Conservation (phyloP, 1,139 yeast species). For the Blastobotrys capitulatus region DNA sequence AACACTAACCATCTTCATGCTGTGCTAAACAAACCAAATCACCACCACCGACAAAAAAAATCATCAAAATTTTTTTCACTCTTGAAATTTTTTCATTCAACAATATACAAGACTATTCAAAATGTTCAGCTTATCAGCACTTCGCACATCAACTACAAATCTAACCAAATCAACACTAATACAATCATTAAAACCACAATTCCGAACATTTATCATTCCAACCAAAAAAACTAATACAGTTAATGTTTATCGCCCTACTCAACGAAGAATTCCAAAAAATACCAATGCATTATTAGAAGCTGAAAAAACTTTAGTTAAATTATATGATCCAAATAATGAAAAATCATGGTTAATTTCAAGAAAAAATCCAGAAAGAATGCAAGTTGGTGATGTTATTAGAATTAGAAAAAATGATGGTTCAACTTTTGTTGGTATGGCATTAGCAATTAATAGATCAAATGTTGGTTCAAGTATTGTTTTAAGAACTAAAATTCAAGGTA, state of each 20-base stretch:
- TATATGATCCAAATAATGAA: slow-evolving; percentile 68
- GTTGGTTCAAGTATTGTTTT: slow-evolving; percentile 67
- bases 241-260: slow-evolving; percentile 31
- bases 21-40: too few species aligned
- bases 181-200: background rate
- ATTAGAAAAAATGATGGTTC: slow-evolving; percentile 67
- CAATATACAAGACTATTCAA: background rate
- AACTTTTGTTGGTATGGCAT: slow-evolving; percentile 67
- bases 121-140: background rate
- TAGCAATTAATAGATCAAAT: slow-evolving; percentile 67
- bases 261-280: slow-evolving; percentile 39
- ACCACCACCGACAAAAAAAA: too few species aligned
- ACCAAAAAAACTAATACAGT: slow-evolving; percentile 25
- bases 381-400: slow-evolving; percentile 78
- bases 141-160: background rate
- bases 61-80: background rate
- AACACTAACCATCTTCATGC: too few species aligned
- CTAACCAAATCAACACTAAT: background rate
- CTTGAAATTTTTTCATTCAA: background rate
- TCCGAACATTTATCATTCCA: slow-evolving; percentile 14
- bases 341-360: slow-evolving; percentile 58
- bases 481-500: slow-evolving; percentile 70
- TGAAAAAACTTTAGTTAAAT: slow-evolving; percentile 45
- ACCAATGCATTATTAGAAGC: slow-evolving; percentile 44
- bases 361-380: slow-evolving; percentile 45